These are phyloP conservation scores for Colletotrichum sidae DNA, from an alignment of 2,329 filamentous ascomycete genomes.

Conservation along the genomic window DNA sequence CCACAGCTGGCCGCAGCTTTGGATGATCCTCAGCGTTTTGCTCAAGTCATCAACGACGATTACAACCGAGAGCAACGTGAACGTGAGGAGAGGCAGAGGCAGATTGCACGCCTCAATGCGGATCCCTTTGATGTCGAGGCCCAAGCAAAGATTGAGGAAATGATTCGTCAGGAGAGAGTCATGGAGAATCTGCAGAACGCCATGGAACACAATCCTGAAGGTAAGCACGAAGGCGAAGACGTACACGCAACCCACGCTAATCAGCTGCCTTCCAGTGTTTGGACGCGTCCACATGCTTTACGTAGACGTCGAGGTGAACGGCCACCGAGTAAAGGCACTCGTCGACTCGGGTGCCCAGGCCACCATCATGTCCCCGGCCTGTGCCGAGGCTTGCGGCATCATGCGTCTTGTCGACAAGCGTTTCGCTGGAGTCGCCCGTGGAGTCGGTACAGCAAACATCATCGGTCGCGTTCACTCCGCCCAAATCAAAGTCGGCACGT, in stretches of 20 bases:
- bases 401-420: conserved; percentile 95
- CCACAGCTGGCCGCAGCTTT: conserved; percentile 82
- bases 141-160: conserved; percentile 93
- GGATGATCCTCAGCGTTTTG: conserved; percentile 81
- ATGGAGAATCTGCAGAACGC: conserved; percentile 97
- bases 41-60: conserved; percentile 75
- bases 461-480: conserved; percentile 95
- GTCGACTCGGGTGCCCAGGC: conserved; percentile 98
- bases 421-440: conserved; percentile 90
- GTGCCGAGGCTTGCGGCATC: conserved; percentile 92
- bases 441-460: conserved; percentile 94
- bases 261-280: conserved; percentile 73
- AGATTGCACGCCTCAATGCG: conserved; percentile 87
- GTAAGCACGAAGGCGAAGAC: conserved; percentile 59
- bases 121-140: conserved; percentile 96
- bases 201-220: conserved; percentile 97
- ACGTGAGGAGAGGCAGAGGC: conserved; percentile 81
- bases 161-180: conserved; percentile 93
- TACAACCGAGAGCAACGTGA: conserved; percentile 77
- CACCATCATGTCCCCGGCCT: conserved; percentile 97
- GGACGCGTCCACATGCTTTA: conserved; percentile 96
- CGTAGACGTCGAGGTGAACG: conserved; percentile 94
- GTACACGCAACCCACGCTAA: conserved; percentile 15
- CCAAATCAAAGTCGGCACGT: conserved; percentile 90
- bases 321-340: conserved; percentile 90